Evolutionary conservation across 2,329 filamentous ascomycete species (phyloP).

Genomic region (Calycina herbarum): DNA sequence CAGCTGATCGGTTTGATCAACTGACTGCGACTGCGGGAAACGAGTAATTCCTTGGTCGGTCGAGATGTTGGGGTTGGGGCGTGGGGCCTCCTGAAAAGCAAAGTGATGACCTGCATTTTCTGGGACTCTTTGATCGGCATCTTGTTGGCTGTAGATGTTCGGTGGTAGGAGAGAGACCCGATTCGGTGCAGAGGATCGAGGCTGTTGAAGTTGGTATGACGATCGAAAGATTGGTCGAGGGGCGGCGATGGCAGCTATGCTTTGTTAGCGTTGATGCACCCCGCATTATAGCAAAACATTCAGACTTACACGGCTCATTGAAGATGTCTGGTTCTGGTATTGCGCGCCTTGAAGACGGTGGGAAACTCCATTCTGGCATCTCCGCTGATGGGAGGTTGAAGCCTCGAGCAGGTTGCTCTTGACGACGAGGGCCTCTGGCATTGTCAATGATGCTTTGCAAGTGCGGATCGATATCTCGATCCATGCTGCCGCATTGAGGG

Average conservation of each 20-base stretch:
- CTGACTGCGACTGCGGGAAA: conserved; percentile 10
- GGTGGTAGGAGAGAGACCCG: conserved; percentile 30
- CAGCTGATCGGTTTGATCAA: conserved; percentile 26
- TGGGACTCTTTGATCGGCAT: background rate
- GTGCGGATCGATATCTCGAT: conserved; percentile 22
- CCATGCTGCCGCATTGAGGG: conserved; percentile 19
- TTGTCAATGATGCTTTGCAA: conserved; percentile 30
- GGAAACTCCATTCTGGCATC: conserved; percentile 20
- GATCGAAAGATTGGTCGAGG: background rate
- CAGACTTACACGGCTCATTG: conserved; percentile 20
- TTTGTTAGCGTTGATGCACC: background rate
- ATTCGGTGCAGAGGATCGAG: conserved; percentile 10
- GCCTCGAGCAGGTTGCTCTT: conserved; percentile 11
- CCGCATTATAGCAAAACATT: background rate
- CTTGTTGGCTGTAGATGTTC: conserved; percentile 22
- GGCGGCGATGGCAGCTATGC: background rate
- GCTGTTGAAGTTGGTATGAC: conserved; percentile 5
- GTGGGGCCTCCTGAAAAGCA: conserved; percentile 30
- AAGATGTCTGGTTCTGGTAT: conserved; percentile 14
- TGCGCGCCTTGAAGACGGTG: conserved; percentile 14
- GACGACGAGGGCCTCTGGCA: conserved; percentile 16
- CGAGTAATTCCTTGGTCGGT: conserved; percentile 16
- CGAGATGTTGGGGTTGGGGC: conserved; percentile 23
- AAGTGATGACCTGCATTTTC: conserved; percentile 33
- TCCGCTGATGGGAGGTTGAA: conserved; percentile 17